These are phyloP conservation scores for Cyberlindnera mrakii DNA, from an alignment of 805 yeast genomes.

Conservation along the genomic window DNA sequence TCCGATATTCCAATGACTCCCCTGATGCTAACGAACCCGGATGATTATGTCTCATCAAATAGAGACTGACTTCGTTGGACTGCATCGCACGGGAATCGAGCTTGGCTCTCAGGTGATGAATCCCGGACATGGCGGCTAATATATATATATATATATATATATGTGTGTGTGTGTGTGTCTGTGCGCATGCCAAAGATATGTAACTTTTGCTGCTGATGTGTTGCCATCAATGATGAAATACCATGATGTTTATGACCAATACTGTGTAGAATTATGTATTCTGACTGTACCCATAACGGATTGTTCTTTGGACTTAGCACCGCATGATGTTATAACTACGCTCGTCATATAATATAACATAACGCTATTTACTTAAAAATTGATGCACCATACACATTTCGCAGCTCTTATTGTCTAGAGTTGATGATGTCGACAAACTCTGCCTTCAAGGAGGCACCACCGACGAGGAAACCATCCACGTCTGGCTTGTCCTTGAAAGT, in stretches of 20 bases:
- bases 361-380: neutral
- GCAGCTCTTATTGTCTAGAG: conserved; percentile 59
- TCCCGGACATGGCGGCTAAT: too few species aligned
- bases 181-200: too few species aligned
- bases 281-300: too few species aligned
- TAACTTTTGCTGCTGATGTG: too few species aligned
- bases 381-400: neutral
- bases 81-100: neutral
- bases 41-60: neutral
- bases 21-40: conserved; percentile 9
- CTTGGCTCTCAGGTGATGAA: too few species aligned
- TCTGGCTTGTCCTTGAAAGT: conserved; percentile 89
- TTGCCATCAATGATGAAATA: too few species aligned
- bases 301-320: too few species aligned
- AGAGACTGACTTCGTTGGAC: neutral
- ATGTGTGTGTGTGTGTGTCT: too few species aligned
- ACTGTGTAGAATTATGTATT: too few species aligned
- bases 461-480: conserved; percentile 98
- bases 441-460: conserved; percentile 98
- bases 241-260: too few species aligned
- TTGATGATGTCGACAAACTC: conserved; percentile 94
- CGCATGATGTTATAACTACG: too few species aligned
- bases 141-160: too few species aligned
- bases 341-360: neutral
- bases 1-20: conserved; percentile 23